These are phyloP conservation scores for Neonectria faginata DNA, from an alignment of 2,329 filamentous ascomycete genomes.

Conservation along the genomic window DNA sequence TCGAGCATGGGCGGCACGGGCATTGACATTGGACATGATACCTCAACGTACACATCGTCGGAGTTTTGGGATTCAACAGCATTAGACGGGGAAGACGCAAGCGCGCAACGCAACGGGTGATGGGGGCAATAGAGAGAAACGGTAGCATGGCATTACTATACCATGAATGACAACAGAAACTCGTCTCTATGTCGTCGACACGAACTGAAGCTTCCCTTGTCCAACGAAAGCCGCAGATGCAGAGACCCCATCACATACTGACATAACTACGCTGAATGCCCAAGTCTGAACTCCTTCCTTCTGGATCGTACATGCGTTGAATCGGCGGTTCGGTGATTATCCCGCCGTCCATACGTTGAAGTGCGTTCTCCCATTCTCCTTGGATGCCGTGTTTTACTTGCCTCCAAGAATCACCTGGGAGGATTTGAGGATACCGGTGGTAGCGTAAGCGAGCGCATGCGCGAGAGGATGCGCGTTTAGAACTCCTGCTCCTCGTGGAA, in stretches of 20 bases:
- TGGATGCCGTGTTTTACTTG: background rate
- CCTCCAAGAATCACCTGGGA: background rate
- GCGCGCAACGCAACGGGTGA: slow-evolving; percentile 15
- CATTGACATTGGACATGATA: slow-evolving; percentile 42
- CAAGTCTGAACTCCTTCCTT: slow-evolving; percentile 22
- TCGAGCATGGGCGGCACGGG: slow-evolving; percentile 15
- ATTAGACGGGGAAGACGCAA: slow-evolving; percentile 39
- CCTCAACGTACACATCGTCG: slow-evolving; percentile 52
- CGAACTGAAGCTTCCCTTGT: slow-evolving; percentile 17
- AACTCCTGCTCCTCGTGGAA: slow-evolving; percentile 99
- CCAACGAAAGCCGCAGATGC: slow-evolving; percentile 19
- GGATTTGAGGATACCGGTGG: background rate
- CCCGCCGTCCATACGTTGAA: slow-evolving; percentile 23
- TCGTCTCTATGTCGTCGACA: slow-evolving; percentile 16
- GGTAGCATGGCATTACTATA: slow-evolving; percentile 26
- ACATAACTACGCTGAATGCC: slow-evolving; percentile 39
- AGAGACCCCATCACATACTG: slow-evolving; percentile 26
- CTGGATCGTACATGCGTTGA: slow-evolving; percentile 41
- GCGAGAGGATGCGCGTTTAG: slow-evolving; percentile 55
- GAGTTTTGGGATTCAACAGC: slow-evolving; percentile 48
- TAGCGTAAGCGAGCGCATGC: slow-evolving; percentile 3
- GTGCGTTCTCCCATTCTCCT: background rate
- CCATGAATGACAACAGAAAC: slow-evolving; percentile 29
- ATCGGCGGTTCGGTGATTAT: slow-evolving; percentile 24
- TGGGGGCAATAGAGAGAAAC: slow-evolving; percentile 16